Base-by-base conservation (phyloP, 2,329 filamentous ascomycete genomes). In the Aspergillus melleus region DNA sequence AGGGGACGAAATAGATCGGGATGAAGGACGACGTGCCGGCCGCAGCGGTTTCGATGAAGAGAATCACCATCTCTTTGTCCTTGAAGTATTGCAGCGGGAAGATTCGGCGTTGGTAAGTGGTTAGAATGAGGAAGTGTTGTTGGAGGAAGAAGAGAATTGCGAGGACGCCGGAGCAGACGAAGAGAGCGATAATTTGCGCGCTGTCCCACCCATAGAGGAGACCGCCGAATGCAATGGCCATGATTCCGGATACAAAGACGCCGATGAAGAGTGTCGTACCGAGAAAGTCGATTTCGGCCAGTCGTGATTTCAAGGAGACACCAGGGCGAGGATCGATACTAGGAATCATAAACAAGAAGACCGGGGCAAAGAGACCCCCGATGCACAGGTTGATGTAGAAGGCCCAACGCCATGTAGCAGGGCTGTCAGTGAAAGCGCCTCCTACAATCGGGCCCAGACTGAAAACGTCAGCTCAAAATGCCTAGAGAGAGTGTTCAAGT, bases 361-460 rank as follows among this genome's bases (percentile, higher is more conserved):
- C 52, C 8, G 58, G 58, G 8, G 58, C 54, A 24, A 26, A 50
- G 6, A 60, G 16, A 10, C 36, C 58, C 16, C 54, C 58, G n/a
- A 60, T 47, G n/a, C 29, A n/a, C 19, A 60, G 50, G 32, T 60
- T 60, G 30, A 60, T 60, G 20, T 57, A 60, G 12, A 60, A 60
- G 3, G 49, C 58, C 58, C 58, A 60, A 11, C 58, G 42, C 58
- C 58, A 60, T 19, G 49, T 57, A 3, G 58, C 54, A 9, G 29
- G 14, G 5, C 76, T 49, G 16, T 60, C 54, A 6, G 54, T 29
- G 24, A 62, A 55, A 10, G 51, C 52, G 5, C 61, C 61, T 10
- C 61, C 61, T 22, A 63, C 36, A 11, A 60, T 46, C 6, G 61
- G 61, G 5, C 61, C 61, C n/a, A 61, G 55, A 12, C 36, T 39